Percentiles rank a stretch among this genome's conserved stretches.
Conservation (phyloP, 169 alveolate genomes). For the Plasmodium cynomolgi region DNA sequence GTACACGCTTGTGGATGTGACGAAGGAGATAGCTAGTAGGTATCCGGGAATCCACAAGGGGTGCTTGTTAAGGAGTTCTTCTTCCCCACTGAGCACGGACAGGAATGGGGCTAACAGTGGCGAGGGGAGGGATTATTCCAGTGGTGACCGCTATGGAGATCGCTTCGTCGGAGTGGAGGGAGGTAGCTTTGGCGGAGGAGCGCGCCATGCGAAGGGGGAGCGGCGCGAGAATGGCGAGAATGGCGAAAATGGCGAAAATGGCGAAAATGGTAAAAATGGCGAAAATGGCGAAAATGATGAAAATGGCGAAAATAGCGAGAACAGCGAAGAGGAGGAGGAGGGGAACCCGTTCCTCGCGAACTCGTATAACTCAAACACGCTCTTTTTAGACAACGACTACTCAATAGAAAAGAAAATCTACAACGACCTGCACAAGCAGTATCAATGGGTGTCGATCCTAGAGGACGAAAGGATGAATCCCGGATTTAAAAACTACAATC, state of each 20-base stretch:
- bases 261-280: not conserved
- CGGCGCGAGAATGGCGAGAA: not conserved
- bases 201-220: not conserved
- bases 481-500: conserved; percentile 73
- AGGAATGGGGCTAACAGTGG: not conserved
- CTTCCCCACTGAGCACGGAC: not conserved
- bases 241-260: not conserved
- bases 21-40: conserved; percentile 40
- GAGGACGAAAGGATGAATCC: conserved; percentile 77
- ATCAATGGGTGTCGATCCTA: conserved; percentile 73
- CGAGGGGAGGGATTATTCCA: not conserved
- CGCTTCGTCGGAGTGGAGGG: not conserved
- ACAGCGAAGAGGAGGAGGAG: conserved; percentile 7
- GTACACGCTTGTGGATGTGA: conserved; percentile 67
- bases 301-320: not conserved
- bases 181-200: not conserved
- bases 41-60: conserved; percentile 42
- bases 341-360: not conserved
- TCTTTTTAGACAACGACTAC: conserved; percentile 67
- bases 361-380: conserved; percentile 26
- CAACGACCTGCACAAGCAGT: conserved; percentile 62
- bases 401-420: conserved; percentile 64
- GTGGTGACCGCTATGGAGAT: not conserved
- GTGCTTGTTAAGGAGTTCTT: not conserved
- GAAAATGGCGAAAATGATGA: not conserved